phyloP scores from a whole-genome alignment of 23 red algal genomes.

The Gracilaria gracilis region DNA sequence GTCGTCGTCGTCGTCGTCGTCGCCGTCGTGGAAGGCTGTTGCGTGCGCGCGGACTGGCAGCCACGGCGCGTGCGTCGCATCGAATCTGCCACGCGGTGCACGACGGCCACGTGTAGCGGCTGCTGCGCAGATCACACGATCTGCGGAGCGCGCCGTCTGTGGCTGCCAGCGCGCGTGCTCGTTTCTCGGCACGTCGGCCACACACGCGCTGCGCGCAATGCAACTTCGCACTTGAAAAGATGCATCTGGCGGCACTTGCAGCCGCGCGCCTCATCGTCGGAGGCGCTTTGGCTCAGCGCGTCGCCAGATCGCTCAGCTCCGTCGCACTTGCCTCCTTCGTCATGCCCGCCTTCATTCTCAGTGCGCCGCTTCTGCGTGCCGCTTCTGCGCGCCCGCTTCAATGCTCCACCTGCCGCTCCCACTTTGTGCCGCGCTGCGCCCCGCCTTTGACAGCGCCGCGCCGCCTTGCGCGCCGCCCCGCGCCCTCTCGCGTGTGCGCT shows the following conservation, averaged over 20 bases:
- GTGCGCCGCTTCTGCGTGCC: neutral
- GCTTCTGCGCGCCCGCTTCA: neutral
- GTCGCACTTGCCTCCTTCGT: neutral
- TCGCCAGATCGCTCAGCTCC: neutral
- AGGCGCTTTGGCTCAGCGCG: too few relatives aligned
- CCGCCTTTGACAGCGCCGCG: neutral
- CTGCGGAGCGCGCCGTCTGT: neutral
- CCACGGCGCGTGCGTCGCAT: neutral
- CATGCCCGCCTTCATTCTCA: slow-evolving; percentile 1
- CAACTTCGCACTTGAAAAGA: too few relatives aligned
- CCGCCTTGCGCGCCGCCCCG: neutral
- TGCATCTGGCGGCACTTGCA: too few relatives aligned
- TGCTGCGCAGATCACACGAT: neutral
- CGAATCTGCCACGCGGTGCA: neutral
- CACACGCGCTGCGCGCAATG: neutral
- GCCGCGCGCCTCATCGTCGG: neutral
- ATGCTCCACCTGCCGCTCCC: neutral
- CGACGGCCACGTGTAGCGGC: neutral
- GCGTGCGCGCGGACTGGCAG: too few relatives aligned
- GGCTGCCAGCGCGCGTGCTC: slow-evolving; percentile 27
- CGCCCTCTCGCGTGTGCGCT: neutral
- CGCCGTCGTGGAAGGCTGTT: too few relatives aligned
- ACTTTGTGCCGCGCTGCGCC: neutral
- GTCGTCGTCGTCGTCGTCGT: neutral
- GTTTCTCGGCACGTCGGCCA: neutral